phyloP scores from a whole-genome alignment of 148 eudicot species.

The Polygonum aviculare region DNA sequence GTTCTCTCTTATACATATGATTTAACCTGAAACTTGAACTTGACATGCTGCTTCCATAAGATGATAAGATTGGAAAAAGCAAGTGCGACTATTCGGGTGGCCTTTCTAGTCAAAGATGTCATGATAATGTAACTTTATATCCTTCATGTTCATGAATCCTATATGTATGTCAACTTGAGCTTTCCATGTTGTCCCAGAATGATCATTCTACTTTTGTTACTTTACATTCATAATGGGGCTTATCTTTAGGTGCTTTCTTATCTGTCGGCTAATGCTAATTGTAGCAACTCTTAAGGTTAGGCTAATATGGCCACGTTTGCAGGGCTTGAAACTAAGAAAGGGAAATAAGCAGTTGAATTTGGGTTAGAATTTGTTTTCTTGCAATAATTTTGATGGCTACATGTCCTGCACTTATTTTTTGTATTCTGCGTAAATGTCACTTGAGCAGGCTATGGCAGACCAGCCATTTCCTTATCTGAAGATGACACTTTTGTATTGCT shows the following conservation, averaged over 20 bases:
- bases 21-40: background rate
- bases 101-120: background rate
- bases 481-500: slow-evolving; percentile 1
- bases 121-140: background rate
- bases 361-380: background rate
- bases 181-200: background rate
- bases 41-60: background rate
- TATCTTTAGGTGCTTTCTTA: background rate
- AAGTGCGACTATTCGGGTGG: background rate
- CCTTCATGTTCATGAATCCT: too few relatives aligned
- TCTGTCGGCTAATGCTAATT: background rate
- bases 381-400: slow-evolving; percentile 5
- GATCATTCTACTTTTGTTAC: background rate
- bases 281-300: background rate
- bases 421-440: background rate
- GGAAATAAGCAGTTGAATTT: background rate
- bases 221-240: background rate
- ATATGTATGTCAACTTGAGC: too few relatives aligned
- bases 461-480: slow-evolving; percentile 4
- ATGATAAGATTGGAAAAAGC: background rate
- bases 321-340: background rate
- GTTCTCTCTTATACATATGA: background rate
- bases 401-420: background rate
- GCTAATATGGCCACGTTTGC: background rate
- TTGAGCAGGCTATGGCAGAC: background rate